Evolutionary conservation across 768 basidiomycete genomes (phyloP).

Genomic region (Tephrocybe sp.): DNA sequence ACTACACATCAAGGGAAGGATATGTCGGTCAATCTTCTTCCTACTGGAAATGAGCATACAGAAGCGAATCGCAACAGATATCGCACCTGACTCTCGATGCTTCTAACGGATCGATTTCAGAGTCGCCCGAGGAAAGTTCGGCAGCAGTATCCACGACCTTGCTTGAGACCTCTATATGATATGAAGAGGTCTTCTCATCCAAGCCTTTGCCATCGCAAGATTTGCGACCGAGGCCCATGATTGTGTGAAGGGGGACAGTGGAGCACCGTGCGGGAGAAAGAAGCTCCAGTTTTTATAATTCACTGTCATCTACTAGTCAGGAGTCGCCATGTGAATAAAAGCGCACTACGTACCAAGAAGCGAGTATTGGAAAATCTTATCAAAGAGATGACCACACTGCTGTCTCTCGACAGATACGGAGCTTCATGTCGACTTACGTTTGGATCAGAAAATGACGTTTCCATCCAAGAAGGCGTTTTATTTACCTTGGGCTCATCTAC

Average conservation of each 20-base stretch:
- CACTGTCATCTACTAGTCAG: too few species aligned
- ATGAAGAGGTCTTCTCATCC: constrained; percentile 19
- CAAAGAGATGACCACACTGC: too few species aligned
- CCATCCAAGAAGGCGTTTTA: too few species aligned
- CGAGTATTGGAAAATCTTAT: too few species aligned
- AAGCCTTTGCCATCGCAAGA: not conserved
- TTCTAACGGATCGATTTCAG: constrained; percentile 50
- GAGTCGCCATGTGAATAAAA: too few species aligned
- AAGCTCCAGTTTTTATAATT: too few species aligned
- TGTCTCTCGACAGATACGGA: too few species aligned
- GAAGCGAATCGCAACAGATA: not conserved
- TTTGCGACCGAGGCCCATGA: not conserved
- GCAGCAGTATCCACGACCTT: constrained; percentile 63
- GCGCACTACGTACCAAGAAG: too few species aligned
- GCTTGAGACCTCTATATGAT: constrained; percentile 36
- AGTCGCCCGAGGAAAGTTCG: constrained; percentile 45
- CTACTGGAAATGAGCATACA: constrained; percentile 19
- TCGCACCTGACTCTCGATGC: constrained; percentile 47
- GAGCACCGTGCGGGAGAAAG: too few species aligned
- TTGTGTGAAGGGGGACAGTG: not conserved
- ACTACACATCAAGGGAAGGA: constrained; percentile 73
- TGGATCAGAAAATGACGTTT: too few species aligned
- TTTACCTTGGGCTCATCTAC: too few species aligned
- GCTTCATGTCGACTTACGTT: too few species aligned
- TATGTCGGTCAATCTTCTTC: constrained; percentile 64